These are phyloP conservation scores for Colletotrichum incanum DNA, from an alignment of 2,329 filamentous ascomycete species.

Conservation along the genomic window DNA sequence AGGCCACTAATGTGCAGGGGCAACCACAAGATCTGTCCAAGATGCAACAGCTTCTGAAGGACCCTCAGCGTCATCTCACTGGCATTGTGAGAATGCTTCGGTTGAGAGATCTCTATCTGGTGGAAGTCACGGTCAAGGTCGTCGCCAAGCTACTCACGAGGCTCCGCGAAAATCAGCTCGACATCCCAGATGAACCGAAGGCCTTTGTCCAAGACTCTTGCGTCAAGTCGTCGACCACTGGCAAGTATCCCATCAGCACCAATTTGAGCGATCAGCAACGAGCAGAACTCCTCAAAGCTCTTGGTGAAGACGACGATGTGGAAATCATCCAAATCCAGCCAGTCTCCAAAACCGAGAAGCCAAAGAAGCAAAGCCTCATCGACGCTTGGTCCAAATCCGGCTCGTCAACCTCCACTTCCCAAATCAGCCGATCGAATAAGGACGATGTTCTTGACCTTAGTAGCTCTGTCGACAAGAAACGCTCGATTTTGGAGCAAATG, in stretches of 20 bases:
- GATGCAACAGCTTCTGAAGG: slow-evolving; percentile 68
- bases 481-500: slow-evolving; percentile 63
- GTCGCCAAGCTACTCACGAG: slow-evolving; percentile 88
- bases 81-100: slow-evolving; percentile 91
- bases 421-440: slow-evolving; percentile 56
- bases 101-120: slow-evolving; percentile 88
- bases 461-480: slow-evolving; percentile 62
- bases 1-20: slow-evolving; percentile 28
- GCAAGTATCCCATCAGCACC: slow-evolving; percentile 76
- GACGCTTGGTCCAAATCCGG: slow-evolving; percentile 74
- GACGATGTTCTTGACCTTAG: slow-evolving; percentile 65
- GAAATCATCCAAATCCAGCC: slow-evolving; percentile 62
- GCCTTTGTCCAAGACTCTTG: slow-evolving; percentile 78
- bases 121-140: slow-evolving; percentile 85
- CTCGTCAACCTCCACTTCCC: slow-evolving; percentile 46
- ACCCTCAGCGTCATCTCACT: slow-evolving; percentile 74
- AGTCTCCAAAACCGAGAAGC: slow-evolving; percentile 53
- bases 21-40: slow-evolving; percentile 52
- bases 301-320: slow-evolving; percentile 72
- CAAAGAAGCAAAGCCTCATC: slow-evolving; percentile 73
- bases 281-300: slow-evolving; percentile 80
- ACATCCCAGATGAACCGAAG: slow-evolving; percentile 74
- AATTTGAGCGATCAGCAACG: slow-evolving; percentile 88
- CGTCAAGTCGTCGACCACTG: slow-evolving; percentile 67
- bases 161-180: slow-evolving; percentile 83